Conservation (phyloP, 1,139 yeast genomes). For the Casaregolazyma suthepensis region DNA sequence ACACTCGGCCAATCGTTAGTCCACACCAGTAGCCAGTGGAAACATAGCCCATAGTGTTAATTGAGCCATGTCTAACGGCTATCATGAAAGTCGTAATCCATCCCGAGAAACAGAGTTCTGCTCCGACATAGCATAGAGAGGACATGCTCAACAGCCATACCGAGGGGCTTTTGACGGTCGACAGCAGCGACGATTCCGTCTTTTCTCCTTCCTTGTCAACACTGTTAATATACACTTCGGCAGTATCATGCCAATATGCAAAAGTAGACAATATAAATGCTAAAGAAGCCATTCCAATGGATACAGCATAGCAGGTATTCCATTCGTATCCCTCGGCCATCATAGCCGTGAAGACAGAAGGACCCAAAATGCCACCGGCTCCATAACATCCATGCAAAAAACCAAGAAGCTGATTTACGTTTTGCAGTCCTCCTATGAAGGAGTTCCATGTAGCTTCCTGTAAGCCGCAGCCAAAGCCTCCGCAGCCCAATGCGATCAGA, state of each 20-base stretch:
- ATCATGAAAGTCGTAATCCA: slow-evolving; percentile 64
- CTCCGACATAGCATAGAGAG: slow-evolving; percentile 59
- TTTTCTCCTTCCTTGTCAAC: slow-evolving; percentile 11
- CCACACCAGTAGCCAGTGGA: slow-evolving; percentile 74
- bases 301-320: slow-evolving; percentile 48
- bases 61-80: slow-evolving; percentile 47
- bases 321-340: slow-evolving; percentile 44
- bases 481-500: slow-evolving; percentile 49
- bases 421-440: slow-evolving; percentile 46
- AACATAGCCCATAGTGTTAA: slow-evolving; percentile 50
- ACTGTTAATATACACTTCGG: slow-evolving; percentile 13
- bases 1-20: slow-evolving; percentile 53
- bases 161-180: slow-evolving; percentile 47
- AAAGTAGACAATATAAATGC: slow-evolving; percentile 20
- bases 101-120: slow-evolving; percentile 64
- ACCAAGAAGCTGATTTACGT: slow-evolving; percentile 47
- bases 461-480: slow-evolving; percentile 56
- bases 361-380: slow-evolving; percentile 56
- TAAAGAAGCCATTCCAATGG: slow-evolving; percentile 38
- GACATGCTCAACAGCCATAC: slow-evolving; percentile 53
- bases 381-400: slow-evolving; percentile 58
- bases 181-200: neutral
- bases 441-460: slow-evolving; percentile 52
- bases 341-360: slow-evolving; percentile 52
- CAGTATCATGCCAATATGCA: slow-evolving; percentile 21